Percentiles rank a stretch among this genome's conserved stretches.
These are phyloP conservation scores for Paraconiothyrium sp. DNA, from an alignment of 2,329 filamentous ascomycete genomes.

Conservation along the genomic window DNA sequence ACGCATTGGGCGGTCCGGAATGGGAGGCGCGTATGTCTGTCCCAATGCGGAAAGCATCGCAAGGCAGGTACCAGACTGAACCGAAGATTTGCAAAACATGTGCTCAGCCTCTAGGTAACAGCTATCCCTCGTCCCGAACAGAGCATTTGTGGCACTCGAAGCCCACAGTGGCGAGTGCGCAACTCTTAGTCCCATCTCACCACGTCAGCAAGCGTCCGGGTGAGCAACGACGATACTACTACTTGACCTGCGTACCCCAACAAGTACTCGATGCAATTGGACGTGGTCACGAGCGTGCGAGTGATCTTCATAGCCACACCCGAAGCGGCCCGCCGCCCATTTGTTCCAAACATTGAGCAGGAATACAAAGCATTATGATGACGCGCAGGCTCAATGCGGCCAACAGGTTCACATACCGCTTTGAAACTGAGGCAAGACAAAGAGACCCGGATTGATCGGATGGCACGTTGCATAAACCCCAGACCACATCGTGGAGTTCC, in stretches of 20 bases:
- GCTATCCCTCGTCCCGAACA: not conserved
- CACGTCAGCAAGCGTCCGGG: not conserved
- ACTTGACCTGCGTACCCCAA: not conserved
- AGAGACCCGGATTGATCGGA: not conserved
- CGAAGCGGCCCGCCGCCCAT: not conserved
- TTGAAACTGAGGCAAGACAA: not conserved
- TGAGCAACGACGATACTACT: not conserved
- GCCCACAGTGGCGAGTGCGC: not conserved
- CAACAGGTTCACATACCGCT: not conserved
- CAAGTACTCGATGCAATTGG: not conserved
- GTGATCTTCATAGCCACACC: constrained; percentile 3
- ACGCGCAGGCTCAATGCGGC: constrained; percentile 8
- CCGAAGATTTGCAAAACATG: not conserved
- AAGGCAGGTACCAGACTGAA: not conserved
- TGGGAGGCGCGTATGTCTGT: constrained; percentile 1
- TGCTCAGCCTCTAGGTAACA: not conserved
- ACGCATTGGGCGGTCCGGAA: constrained; percentile 13
- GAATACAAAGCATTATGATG: constrained; percentile 15
- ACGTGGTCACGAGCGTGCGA: not conserved
- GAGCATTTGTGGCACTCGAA: not conserved
- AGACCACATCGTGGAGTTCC: not conserved
- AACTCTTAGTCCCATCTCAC: not conserved
- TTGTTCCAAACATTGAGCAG: not conserved
- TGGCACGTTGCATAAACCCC: not conserved
- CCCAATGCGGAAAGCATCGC: constrained; percentile 10